A percentile compares a stretch with the other conserved stretches of the same genome.
phyloP scores from a whole-genome alignment of 441 rosid species.

The Erodium trifolium region DNA sequence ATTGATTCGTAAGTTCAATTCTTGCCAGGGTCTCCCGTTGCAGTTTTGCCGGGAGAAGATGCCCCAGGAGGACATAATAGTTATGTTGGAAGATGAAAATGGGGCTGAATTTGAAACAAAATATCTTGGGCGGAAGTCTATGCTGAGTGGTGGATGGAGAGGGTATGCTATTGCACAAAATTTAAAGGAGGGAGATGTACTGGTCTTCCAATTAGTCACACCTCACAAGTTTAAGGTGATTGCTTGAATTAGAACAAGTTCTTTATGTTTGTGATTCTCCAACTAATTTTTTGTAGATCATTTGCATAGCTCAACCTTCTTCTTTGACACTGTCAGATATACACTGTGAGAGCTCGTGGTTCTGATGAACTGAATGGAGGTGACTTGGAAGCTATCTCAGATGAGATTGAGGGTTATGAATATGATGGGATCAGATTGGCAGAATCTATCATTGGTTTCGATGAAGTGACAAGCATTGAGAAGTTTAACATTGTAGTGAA shows the following conservation, averaged over 20 bases:
- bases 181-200: constrained; percentile 43
- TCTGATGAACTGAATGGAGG: constrained; percentile 35
- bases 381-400: no score
- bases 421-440: constrained; percentile 26
- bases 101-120: constrained; percentile 31
- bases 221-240: constrained; percentile 41
- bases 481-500: constrained; percentile 28
- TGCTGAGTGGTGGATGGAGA: constrained; percentile 78
- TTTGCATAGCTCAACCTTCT: neutral
- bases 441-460: constrained; percentile 19
- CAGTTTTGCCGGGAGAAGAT: constrained; percentile 31
- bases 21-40: constrained; percentile 33
- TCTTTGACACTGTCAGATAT: constrained; percentile 28
- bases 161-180: constrained; percentile 50
- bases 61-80: constrained; percentile 29
- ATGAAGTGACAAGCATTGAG: constrained; percentile 23
- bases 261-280: neutral
- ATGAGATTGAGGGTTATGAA: constrained; percentile 16
- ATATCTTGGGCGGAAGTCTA: constrained; percentile 41
- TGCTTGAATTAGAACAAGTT: neutral
- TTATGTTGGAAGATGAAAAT: constrained; percentile 48
- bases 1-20: neutral
- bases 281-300: neutral
- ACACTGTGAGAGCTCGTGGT: constrained; percentile 31
- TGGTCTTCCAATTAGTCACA: constrained; percentile 37